A percentile compares a stretch with the other conserved stretches of the same genome.
phyloP scores from a whole-genome alignment of 106 monocot genomes.

The Vanilla planifolia region DNA sequence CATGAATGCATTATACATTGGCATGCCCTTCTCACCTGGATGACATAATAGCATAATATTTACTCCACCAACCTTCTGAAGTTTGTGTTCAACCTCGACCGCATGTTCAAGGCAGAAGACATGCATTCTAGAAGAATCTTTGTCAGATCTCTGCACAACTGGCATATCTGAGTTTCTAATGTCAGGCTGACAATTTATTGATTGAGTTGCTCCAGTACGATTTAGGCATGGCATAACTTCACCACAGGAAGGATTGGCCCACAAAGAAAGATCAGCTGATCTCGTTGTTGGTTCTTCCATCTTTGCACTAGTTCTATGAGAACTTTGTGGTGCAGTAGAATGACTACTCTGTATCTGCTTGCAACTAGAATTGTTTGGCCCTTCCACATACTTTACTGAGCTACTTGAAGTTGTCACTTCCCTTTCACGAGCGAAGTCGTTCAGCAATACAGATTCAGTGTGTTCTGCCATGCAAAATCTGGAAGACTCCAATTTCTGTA shows the following conservation, averaged over 20 bases:
- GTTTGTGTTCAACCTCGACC: conserved; percentile 57
- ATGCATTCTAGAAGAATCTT: conserved; percentile 82
- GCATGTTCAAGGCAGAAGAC: conserved; percentile 92
- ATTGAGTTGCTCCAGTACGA: not conserved
- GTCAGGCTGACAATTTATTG: conserved; percentile 1
- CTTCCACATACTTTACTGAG: not conserved
- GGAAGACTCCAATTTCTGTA: conserved; percentile 11
- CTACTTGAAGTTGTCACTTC: conserved; percentile 9
- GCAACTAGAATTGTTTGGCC: not conserved
- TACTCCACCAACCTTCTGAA: conserved; percentile 50
- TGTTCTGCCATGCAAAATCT: conserved; percentile 1
- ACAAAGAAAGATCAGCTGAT: not conserved
- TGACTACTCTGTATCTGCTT: conserved; percentile 8
- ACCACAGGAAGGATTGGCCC: not conserved
- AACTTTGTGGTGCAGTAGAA: conserved; percentile 13
- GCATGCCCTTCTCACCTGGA: conserved; percentile 47
- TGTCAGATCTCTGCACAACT: conserved; percentile 30
- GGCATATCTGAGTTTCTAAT: conserved; percentile 15
- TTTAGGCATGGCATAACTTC: not conserved
- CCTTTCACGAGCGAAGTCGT: not conserved
- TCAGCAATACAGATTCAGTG: not conserved
- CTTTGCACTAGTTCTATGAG: conserved; percentile 2
- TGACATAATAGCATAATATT: conserved; percentile 67
- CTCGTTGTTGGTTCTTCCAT: not conserved
- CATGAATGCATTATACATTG: not conserved